Percentiles rank a stretch among this genome's conserved stretches.
Evolutionary conservation across 2,329 filamentous ascomycete genomes (phyloP).

Genomic region (Incumbomyces delicatus): DNA sequence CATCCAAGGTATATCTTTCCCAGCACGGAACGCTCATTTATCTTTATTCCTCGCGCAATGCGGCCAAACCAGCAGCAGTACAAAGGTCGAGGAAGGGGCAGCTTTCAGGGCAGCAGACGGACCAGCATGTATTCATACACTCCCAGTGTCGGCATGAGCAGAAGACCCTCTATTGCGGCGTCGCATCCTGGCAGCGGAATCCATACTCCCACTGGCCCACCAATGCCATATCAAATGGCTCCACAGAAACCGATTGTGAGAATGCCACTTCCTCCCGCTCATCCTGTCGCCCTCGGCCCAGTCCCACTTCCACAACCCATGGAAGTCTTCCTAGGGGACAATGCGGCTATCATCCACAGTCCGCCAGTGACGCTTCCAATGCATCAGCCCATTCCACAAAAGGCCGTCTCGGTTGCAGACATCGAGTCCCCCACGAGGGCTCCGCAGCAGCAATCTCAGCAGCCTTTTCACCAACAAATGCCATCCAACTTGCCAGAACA

Average conservation of each 20-base stretch:
- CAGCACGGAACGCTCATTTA: conserved; percentile 81
- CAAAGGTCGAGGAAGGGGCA: conserved; percentile 59
- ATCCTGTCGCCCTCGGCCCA: conserved; percentile 37
- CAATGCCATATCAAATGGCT: conserved; percentile 47
- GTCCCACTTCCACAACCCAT: conserved; percentile 27
- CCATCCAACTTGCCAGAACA: conserved; percentile 58
- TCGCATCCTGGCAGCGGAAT: conserved; percentile 7
- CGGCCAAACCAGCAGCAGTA: conserved; percentile 82
- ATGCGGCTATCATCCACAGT: conserved; percentile 8
- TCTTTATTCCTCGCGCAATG: conserved; percentile 91
- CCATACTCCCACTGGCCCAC: conserved; percentile 26
- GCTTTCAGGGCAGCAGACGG: conserved; percentile 60
- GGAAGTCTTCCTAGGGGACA: conserved; percentile 1
- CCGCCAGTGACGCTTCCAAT: conserved; percentile 59
- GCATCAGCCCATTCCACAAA: conserved; percentile 91
- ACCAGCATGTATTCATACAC: conserved; percentile 83
- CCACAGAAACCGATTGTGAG: conserved; percentile 63
- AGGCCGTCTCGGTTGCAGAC: conserved; percentile 82
- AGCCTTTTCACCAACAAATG: conserved; percentile 92
- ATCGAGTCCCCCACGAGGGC: conserved; percentile 72
- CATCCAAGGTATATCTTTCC: conserved; percentile 80
- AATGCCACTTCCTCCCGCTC: conserved; percentile 47
- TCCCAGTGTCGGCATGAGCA: conserved; percentile 77
- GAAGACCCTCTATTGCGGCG: conserved; percentile 66
- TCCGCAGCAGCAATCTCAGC: conserved; percentile 59